Evolutionary conservation across 2,329 filamentous ascomycete species (phyloP).

Genomic region (Cucurbitaria berberidis): DNA sequence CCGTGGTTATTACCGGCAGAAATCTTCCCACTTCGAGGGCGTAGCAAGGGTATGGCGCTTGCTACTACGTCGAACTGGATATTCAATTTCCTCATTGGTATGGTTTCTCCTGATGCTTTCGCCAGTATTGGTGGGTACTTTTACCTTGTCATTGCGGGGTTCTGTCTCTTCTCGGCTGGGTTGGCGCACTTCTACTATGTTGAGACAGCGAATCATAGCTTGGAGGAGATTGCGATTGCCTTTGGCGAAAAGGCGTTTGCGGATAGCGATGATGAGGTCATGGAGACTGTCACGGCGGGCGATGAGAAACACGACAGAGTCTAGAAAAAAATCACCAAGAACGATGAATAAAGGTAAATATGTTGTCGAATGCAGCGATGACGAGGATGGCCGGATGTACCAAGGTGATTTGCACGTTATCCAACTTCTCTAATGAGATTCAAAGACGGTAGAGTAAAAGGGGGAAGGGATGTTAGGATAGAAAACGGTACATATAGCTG

Average conservation of each 20-base stretch:
- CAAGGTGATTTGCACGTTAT: too few species aligned
- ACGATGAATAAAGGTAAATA: background rate
- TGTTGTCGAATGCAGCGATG: too few species aligned
- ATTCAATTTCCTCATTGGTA: conserved; percentile 49
- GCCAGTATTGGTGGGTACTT: conserved; percentile 52
- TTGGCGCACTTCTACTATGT: conserved; percentile 52
- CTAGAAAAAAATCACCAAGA: conserved; percentile 3
- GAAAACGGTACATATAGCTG: too few species aligned
- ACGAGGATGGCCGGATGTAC: background rate
- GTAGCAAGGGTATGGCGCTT: conserved; percentile 51
- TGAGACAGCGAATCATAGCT: conserved; percentile 48
- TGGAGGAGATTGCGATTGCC: conserved; percentile 51
- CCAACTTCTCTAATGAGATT: too few species aligned
- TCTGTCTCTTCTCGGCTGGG: background rate
- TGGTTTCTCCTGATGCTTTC: conserved; percentile 53
- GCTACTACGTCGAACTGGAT: conserved; percentile 50
- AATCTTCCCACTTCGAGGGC: conserved; percentile 46
- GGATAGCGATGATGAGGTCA: conserved; percentile 23
- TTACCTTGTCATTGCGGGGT: conserved; percentile 52
- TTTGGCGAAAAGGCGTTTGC: conserved; percentile 53
- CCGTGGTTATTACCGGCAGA: conserved; percentile 49
- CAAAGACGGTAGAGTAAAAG: too few species aligned
- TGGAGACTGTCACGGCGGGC: conserved; percentile 15
- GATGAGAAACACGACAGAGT: conserved; percentile 11
- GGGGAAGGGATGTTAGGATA: too few species aligned